A percentile compares a stretch with the other conserved stretches of the same genome.
These are phyloP conservation scores for Volvox reticuliferus DNA, from an alignment of 139 green algal genomes.

Conservation along the genomic window DNA sequence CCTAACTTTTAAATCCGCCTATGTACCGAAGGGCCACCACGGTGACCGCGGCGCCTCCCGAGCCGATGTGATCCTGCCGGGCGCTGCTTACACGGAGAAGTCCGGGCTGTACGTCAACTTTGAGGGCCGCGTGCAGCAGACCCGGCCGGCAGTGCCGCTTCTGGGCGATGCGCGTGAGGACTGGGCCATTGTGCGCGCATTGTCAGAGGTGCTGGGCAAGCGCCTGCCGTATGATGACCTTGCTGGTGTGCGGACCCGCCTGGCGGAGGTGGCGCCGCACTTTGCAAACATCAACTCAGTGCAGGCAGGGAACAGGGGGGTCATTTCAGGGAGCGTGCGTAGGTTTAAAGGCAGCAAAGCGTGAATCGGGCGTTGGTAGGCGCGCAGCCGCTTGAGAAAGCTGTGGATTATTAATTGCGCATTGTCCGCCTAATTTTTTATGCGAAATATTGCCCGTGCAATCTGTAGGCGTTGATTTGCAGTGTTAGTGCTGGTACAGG, in stretches of 20 bases:
- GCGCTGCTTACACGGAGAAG: constrained; percentile 93
- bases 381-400: too few relatives aligned
- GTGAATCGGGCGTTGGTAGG: too few relatives aligned
- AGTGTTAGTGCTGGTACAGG: too few relatives aligned
- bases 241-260: constrained; percentile 76
- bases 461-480: too few relatives aligned
- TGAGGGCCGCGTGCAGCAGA: constrained; percentile 95
- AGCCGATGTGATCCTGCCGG: constrained; percentile 95
- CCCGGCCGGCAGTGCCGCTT: constrained; percentile 82
- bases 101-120: constrained; percentile 90
- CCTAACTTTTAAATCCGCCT: not conserved
- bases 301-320: constrained; percentile 55
- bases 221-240: constrained; percentile 91
- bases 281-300: constrained; percentile 75
- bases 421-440: too few relatives aligned
- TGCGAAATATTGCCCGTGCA: too few relatives aligned
- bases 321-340: too few relatives aligned
- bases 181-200: constrained; percentile 82
- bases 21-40: constrained; percentile 84
- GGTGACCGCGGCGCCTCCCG: constrained; percentile 91
- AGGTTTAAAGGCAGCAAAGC: too few relatives aligned
- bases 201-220: constrained; percentile 75
- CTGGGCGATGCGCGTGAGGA: constrained; percentile 90
- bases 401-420: too few relatives aligned
- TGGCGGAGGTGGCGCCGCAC: constrained; percentile 87